phyloP scores from a whole-genome alignment of 495 filamentous ascomycete genomes.

The Annulohypoxylon bovei region DNA sequence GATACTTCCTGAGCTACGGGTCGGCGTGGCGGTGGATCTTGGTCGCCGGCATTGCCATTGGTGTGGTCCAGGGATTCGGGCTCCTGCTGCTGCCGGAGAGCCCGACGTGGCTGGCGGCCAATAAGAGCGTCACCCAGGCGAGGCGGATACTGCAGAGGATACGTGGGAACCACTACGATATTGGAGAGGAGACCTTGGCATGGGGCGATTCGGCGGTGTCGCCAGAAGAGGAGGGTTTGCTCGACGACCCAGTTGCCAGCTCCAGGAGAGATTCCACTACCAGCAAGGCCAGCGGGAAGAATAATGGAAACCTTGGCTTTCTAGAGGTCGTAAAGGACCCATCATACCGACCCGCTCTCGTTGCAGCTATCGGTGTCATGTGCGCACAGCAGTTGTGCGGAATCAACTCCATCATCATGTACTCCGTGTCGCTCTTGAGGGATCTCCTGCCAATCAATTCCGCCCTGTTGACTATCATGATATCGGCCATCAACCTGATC shows the following conservation, averaged over 20 bases:
- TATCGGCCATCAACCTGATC: conserved; percentile 86
- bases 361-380: conserved; percentile 92
- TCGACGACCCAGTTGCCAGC: conserved; percentile 45
- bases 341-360: conserved; percentile 75
- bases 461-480: conserved; percentile 80
- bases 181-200: conserved; percentile 75
- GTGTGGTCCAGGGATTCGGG: conserved; percentile 69
- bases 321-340: conserved; percentile 70
- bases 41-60: conserved; percentile 75
- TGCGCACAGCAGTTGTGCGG: conserved; percentile 89
- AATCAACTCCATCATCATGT: conserved; percentile 98
- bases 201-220: conserved; percentile 63
- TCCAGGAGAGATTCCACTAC: conserved; percentile 50
- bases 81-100: conserved; percentile 82
- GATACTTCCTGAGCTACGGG: conserved; percentile 83
- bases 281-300: conserved; percentile 53
- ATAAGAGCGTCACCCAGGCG: conserved; percentile 69
- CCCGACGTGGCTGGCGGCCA: conserved; percentile 82
- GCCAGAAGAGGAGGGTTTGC: conserved; percentile 61
- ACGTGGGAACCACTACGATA: conserved; percentile 71
- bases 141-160: conserved; percentile 75
- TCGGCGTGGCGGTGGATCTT: conserved; percentile 86
- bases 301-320: conserved; percentile 68
- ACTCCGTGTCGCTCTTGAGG: conserved; percentile 87
- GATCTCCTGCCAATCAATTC: conserved; percentile 80